These are phyloP conservation scores for Stephania japonica DNA, from an alignment of 164 flowering plant species.

Conservation along the genomic window DNA sequence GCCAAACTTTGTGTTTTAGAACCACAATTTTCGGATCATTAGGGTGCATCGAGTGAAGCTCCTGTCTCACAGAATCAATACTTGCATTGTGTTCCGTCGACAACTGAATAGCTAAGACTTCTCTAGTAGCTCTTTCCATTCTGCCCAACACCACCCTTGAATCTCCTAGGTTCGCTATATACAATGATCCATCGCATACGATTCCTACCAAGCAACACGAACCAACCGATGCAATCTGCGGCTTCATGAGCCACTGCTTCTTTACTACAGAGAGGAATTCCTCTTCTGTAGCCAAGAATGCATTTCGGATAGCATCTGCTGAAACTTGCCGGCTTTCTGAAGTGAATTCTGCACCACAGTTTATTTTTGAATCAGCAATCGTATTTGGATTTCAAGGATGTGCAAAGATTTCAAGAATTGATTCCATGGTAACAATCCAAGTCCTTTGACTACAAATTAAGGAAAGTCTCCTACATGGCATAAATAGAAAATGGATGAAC, in stretches of 20 bases:
- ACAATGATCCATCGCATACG: conserved; percentile 57
- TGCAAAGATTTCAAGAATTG: not conserved
- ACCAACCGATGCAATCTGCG: conserved; percentile 89
- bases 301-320: conserved; percentile 59
- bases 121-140: conserved; percentile 36
- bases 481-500: too few species aligned
- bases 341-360: conserved; percentile 54
- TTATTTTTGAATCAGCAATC: not conserved
- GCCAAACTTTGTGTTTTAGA: conserved; percentile 87
- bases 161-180: conserved; percentile 87
- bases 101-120: conserved; percentile 63
- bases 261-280: conserved; percentile 57
- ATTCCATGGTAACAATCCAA: too few species aligned
- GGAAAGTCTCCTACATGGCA: too few species aligned
- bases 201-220: conserved; percentile 87
- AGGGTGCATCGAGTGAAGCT: conserved; percentile 68
- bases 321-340: conserved; percentile 61
- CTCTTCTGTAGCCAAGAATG: conserved; percentile 73
- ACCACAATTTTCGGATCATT: conserved; percentile 91
- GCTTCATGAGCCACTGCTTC: conserved; percentile 56
- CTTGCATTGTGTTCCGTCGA: conserved; percentile 90
- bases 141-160: conserved; percentile 84
- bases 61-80: conserved; percentile 72
- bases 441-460: too few species aligned
- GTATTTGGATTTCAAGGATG: not conserved